These are phyloP conservation scores for Begonia peltatifolia DNA, from an alignment of 306 rosid species.

Conservation along the genomic window DNA sequence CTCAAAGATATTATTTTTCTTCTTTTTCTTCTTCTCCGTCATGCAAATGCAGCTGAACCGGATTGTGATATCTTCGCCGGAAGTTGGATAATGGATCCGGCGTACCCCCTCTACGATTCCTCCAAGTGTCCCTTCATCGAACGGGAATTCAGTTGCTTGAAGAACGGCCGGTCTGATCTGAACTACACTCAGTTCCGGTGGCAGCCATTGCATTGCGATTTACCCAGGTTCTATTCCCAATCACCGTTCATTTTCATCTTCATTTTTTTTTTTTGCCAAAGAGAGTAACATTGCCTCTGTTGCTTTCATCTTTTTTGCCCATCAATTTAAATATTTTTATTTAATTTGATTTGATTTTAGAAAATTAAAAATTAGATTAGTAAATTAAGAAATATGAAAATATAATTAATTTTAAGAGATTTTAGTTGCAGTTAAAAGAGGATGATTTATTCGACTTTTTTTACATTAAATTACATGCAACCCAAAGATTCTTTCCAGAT, in stretches of 20 bases:
- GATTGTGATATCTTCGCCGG: conserved; percentile 56
- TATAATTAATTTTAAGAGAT: no score
- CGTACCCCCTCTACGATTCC: conserved; percentile 48
- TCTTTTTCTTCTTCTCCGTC: conserved; percentile 1
- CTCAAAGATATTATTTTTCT: background rate
- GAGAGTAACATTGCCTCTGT: no score
- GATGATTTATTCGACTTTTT: no score
- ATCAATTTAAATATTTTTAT: no score
- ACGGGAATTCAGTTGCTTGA: conserved; percentile 58
- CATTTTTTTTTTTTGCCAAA: background rate
- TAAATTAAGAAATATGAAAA: no score
- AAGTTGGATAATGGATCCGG: conserved; percentile 43
- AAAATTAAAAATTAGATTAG: no score
- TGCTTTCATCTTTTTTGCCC: no score
- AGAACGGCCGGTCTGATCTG: conserved; percentile 67
- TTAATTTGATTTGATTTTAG: no score
- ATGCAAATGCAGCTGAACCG: background rate
- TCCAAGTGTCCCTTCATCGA: conserved; percentile 53
- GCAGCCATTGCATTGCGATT: conserved; percentile 57
- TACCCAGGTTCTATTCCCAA: conserved; percentile 28
- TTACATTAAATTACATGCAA: no score
- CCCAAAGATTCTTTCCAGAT: no score
- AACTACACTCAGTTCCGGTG: conserved; percentile 54
- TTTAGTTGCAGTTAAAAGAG: no score
- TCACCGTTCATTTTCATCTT: background rate